Evolutionary conservation across 805 yeast species (phyloP).

Genomic region (Kluyveromyces wickerhamii): DNA sequence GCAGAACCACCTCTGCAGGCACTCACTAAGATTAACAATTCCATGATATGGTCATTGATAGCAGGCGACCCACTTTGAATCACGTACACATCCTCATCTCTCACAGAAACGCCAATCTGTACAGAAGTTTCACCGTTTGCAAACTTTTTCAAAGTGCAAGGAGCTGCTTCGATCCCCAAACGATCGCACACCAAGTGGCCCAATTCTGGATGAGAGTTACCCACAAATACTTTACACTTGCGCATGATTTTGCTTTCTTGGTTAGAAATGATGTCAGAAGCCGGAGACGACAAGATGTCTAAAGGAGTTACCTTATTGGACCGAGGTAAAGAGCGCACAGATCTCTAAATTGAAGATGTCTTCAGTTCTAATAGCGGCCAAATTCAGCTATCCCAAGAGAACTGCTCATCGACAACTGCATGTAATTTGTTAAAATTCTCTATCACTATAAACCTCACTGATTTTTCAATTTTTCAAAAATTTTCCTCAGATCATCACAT

Average conservation of each 20-base stretch:
- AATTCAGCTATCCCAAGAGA: no score
- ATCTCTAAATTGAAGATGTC: no score
- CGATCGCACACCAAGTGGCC: slow-evolving; percentile 86
- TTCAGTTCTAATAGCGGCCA: no score
- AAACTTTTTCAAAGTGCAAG: slow-evolving; percentile 83
- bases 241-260: slow-evolving; percentile 55
- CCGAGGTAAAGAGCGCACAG: no score
- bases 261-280: no score
- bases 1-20: slow-evolving; percentile 99
- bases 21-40: slow-evolving; percentile 79
- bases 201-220: slow-evolving; percentile 92
- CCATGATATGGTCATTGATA: slow-evolving; percentile 92
- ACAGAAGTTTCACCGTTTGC: slow-evolving; percentile 98
- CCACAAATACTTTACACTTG: slow-evolving; percentile 94
- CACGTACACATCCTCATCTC: slow-evolving; percentile 95
- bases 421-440: no score
- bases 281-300: no score
- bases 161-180: slow-evolving; percentile 89
- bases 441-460: no score
- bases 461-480: no score
- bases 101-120: slow-evolving; percentile 86
- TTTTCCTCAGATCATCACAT: no score
- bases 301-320: no score
- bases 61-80: slow-evolving; percentile 87
- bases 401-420: no score